Evolutionary conservation across 768 basidiomycete genomes (phyloP), one percentile per base, ranked within the genome.

Genomic region (Auricularia cornea): DNA sequence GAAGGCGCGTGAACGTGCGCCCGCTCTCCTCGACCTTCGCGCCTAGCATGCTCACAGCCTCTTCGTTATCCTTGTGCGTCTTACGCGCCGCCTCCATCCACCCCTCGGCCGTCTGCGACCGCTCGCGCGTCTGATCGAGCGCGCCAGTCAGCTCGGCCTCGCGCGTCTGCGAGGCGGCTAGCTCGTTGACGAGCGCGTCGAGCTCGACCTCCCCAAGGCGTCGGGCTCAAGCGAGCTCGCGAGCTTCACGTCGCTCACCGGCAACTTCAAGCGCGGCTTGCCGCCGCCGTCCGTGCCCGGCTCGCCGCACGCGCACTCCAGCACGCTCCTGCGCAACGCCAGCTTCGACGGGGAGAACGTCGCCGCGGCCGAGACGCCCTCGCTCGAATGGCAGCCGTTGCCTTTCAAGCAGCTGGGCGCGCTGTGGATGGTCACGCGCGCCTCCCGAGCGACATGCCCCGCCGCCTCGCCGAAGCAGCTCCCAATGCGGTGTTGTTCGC

Each of bases 1-100:
- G 60, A 75, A 75, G 31, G 77, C 82, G 33, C 57, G 72, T 71
- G 70, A 65, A 29, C 63, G 62, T 91, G 54, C 91, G 88, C 68
- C 91, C 82, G 79, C 89, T 91, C 73, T 93, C 91, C 69, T 93
- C 91, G 3, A 93, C 89, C 72, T 92, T 93, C n/a, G 83, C 79
- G 38, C 92, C 82, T 59, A 94, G 76, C 73, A 93, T 75, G 2
- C 78, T 74, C 57, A 94, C 89, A 38, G 89, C 86, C 64, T 92
- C 86, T 69, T 90, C 89, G 62, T 91, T 87, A 57, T 92, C 90
- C 64, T 79, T 82, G 59, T 63, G 68, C 65, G 73, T 77, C 60
- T 68, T 68, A 8, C 70, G 70, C n/a, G 68, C 68, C 5, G 63
- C 64, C 23, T 64, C 70, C 33, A 69, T 59, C 41, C 70, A 72